Conservation (phyloP, 139 green algal genomes). For the Chlorella sp. region DNA sequence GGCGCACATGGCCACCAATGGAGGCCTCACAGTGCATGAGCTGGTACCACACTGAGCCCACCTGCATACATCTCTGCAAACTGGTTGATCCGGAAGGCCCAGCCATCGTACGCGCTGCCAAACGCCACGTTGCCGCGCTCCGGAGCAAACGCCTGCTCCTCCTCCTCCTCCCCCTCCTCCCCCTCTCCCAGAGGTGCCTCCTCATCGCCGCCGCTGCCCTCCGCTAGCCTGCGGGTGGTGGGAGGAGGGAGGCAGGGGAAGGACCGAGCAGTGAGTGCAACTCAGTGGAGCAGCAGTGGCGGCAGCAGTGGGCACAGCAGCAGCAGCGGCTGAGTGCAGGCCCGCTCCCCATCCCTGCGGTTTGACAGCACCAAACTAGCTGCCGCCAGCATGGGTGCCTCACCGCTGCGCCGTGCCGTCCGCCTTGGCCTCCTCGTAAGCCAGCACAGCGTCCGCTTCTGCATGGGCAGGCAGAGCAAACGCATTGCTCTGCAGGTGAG, state of each 20-base stretch:
- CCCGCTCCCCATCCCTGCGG: background rate
- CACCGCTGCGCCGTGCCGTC: constrained; percentile 2
- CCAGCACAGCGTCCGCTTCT: constrained; percentile 92
- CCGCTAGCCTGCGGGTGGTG: background rate
- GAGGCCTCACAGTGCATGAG: background rate
- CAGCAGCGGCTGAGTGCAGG: no score
- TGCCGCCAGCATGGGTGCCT: background rate
- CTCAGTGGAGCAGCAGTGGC: background rate
- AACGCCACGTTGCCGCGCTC: constrained; percentile 95
- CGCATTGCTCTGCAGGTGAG: background rate
- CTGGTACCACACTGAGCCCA: background rate
- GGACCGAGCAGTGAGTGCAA: background rate
- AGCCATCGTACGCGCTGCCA: constrained; percentile 92
- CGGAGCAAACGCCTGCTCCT: constrained; percentile 73
- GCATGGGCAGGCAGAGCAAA: background rate
- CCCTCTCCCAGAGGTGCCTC: background rate
- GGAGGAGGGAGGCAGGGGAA: no score
- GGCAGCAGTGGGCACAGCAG: background rate
- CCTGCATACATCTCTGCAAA: constrained; percentile 94
- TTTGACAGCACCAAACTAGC: background rate
- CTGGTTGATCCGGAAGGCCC: constrained; percentile 86
- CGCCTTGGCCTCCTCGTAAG: constrained; percentile 56
- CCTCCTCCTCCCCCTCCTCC: constrained; percentile 70
- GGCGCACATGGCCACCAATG: background rate
- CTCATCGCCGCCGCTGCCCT: background rate